phyloP scores from a whole-genome alignment of 768 basidiomycete genomes.

The Leccinum variicolor region DNA sequence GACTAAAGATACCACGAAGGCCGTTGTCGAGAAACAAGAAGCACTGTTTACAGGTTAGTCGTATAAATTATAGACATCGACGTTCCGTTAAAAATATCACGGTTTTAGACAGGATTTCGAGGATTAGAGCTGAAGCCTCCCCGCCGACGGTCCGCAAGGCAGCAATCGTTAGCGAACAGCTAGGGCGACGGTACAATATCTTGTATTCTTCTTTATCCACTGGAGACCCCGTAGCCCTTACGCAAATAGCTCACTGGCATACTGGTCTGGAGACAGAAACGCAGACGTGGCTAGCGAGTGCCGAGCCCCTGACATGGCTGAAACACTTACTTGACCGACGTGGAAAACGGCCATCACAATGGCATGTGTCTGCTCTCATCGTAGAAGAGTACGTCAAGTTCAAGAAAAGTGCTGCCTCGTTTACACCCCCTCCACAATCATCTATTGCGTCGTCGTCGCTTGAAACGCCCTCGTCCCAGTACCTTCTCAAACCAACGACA shows the following conservation, averaged over 20 bases:
- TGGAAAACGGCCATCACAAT: constrained; percentile 42
- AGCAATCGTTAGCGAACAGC: constrained; percentile 58
- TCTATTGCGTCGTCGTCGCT: constrained; percentile 13
- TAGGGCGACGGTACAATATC: constrained; percentile 62
- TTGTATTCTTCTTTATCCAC: constrained; percentile 39
- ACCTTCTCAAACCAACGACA: constrained; percentile 8
- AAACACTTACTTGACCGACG: constrained; percentile 57
- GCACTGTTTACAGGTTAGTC: constrained; percentile 51
- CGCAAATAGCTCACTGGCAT: constrained; percentile 59
- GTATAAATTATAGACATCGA: constrained; percentile 1
- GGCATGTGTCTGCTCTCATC: constrained; percentile 67
- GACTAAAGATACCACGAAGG: constrained; percentile 49
- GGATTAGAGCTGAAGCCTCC: constrained; percentile 48
- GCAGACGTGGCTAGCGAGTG: constrained; percentile 52
- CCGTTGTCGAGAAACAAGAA: constrained; percentile 57
- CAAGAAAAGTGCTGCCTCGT: constrained; percentile 26
- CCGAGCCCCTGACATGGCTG: constrained; percentile 73
- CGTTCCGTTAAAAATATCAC: neutral
- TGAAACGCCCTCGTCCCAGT: constrained; percentile 9
- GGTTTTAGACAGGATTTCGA: constrained; percentile 51
- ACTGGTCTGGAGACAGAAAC: constrained; percentile 44
- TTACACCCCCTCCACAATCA: constrained; percentile 14
- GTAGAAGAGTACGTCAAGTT: constrained; percentile 62
- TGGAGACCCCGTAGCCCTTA: constrained; percentile 40
- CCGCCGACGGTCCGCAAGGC: constrained; percentile 62